Evolutionary conservation across 2,329 filamentous ascomycete species (phyloP).

Genomic region (Dactylellina sp.): DNA sequence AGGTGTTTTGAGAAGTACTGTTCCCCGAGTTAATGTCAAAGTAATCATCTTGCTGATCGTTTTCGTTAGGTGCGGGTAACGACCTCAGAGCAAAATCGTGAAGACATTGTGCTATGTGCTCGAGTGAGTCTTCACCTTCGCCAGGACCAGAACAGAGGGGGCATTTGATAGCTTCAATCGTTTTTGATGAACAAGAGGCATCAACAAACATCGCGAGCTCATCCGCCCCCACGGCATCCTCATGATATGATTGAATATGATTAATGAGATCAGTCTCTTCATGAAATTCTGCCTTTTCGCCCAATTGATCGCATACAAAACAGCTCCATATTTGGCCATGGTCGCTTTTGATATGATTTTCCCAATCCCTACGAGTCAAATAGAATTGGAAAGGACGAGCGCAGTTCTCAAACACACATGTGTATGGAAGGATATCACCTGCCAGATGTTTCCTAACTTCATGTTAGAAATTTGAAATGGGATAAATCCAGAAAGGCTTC

Average conservation of each 20-base stretch:
- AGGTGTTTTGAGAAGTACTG: constrained; percentile 21
- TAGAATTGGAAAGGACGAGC: constrained; percentile 33
- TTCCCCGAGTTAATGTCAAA: constrained; percentile 37
- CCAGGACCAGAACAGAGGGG: constrained; percentile 24
- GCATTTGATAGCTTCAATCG: constrained; percentile 22
- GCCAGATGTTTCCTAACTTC: constrained; percentile 45
- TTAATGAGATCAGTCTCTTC: constrained; percentile 21
- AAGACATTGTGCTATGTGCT: constrained; percentile 47
- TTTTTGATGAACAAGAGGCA: constrained; percentile 38
- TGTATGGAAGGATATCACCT: constrained; percentile 44
- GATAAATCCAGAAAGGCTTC: background rate
- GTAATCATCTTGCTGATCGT: constrained; percentile 13
- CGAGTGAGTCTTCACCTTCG: constrained; percentile 33
- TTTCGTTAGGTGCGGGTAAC: constrained; percentile 26
- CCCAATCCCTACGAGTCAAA: constrained; percentile 42
- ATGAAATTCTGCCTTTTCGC: constrained; percentile 18
- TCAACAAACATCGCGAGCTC: constrained; percentile 48
- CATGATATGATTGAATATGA: constrained; percentile 21
- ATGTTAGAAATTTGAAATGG: background rate
- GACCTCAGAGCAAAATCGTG: constrained; percentile 47
- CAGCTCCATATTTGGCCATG: constrained; percentile 40
- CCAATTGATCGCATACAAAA: constrained; percentile 28
- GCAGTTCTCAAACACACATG: constrained; percentile 38
- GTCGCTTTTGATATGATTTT: constrained; percentile 43
- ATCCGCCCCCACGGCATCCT: constrained; percentile 25